A percentile compares a stretch with the other conserved stretches of the same genome.
Conservation (phyloP, 129 eudicot genomes). For the Tagetes patula region DNA sequence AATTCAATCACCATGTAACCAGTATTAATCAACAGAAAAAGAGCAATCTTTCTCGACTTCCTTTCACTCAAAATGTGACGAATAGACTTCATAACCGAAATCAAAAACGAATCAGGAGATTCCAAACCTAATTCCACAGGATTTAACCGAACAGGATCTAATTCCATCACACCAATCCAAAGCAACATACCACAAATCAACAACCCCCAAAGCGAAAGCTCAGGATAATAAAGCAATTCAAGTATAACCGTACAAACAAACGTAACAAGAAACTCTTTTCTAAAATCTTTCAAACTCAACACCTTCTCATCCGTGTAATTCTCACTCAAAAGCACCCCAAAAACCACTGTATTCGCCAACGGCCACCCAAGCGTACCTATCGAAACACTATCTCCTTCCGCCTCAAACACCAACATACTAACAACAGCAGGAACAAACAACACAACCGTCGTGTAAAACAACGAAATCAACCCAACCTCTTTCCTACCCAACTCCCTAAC, state of each 20-base stretch:
- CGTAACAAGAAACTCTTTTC: conserved; percentile 77
- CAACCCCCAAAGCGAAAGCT: conserved; percentile 91
- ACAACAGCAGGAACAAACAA: conserved; percentile 83
- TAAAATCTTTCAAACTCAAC: conserved; percentile 53
- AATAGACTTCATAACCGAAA: conserved; percentile 58
- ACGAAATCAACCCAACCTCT: conserved; percentile 58
- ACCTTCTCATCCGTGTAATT: conserved; percentile 63
- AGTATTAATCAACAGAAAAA: conserved; percentile 86
- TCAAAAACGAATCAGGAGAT: conserved; percentile 49
- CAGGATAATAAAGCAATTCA: conserved; percentile 76
- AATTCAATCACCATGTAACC: conserved; percentile 94
- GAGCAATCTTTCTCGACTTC: conserved; percentile 91
- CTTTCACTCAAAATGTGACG: conserved; percentile 80
- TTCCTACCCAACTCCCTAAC: conserved; percentile 66
- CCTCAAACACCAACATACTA: conserved; percentile 85
- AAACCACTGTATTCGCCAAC: conserved; percentile 81
- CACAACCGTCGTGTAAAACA: conserved; percentile 69
- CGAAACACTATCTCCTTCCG: conserved; percentile 80
- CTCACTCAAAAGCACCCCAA: conserved; percentile 93
- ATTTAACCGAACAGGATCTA: conserved; percentile 44
- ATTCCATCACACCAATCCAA: conserved; percentile 62
- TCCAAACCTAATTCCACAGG: conserved; percentile 67
- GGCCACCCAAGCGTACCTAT: conserved; percentile 73
- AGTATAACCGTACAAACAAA: conserved; percentile 64
- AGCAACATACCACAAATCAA: conserved; percentile 68